Evolutionary conservation across 352 stramenopile species (phyloP).

Genomic region (Albugo laibachii): DNA sequence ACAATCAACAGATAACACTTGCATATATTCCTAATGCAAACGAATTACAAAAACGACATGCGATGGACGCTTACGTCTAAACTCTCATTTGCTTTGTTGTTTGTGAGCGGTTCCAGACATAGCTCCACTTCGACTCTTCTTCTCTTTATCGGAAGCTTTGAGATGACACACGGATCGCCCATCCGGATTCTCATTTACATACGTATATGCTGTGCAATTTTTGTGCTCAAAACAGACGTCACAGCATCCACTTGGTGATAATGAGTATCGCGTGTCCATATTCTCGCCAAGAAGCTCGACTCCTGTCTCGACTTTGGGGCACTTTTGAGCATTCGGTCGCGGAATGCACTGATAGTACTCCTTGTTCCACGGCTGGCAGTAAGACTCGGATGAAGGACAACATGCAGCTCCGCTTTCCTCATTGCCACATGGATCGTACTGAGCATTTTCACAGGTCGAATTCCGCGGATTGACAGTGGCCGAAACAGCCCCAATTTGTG

Average conservation of each 20-base stretch:
- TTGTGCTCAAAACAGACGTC: slow-evolving; percentile 16
- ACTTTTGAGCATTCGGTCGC: slow-evolving; percentile 10
- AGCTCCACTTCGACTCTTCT: slow-evolving; percentile 5
- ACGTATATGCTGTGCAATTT: slow-evolving; percentile 30
- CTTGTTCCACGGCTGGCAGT: slow-evolving; percentile 43
- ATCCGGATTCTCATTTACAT: slow-evolving; percentile 18
- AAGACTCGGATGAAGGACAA: slow-evolving; percentile 19
- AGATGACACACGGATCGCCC: slow-evolving; percentile 16
- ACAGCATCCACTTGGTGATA: slow-evolving; percentile 21
- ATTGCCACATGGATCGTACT: slow-evolving; percentile 1
- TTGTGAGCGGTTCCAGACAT: slow-evolving; percentile 3
- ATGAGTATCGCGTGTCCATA: slow-evolving; percentile 17
- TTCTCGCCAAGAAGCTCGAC: slow-evolving; percentile 32
- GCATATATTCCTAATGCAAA: too few relatives aligned
- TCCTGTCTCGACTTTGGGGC: slow-evolving; percentile 19
- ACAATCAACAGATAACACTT: too few relatives aligned
- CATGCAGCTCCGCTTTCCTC: slow-evolving; percentile 9
- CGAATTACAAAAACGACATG: too few relatives aligned
- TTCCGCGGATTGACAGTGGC: slow-evolving; percentile 7
- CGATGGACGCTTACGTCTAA: too few relatives aligned
- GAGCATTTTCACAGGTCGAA: background rate
- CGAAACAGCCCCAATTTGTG: slow-evolving; percentile 22
- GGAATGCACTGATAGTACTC: slow-evolving; percentile 35
- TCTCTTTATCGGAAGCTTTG: slow-evolving; percentile 7
- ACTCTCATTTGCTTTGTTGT: background rate